A percentile compares a stretch with the other conserved stretches of the same genome.
These are phyloP conservation scores for Lachnellula occidentalis DNA, from an alignment of 2,329 filamentous ascomycete genomes.

Conservation along the genomic window DNA sequence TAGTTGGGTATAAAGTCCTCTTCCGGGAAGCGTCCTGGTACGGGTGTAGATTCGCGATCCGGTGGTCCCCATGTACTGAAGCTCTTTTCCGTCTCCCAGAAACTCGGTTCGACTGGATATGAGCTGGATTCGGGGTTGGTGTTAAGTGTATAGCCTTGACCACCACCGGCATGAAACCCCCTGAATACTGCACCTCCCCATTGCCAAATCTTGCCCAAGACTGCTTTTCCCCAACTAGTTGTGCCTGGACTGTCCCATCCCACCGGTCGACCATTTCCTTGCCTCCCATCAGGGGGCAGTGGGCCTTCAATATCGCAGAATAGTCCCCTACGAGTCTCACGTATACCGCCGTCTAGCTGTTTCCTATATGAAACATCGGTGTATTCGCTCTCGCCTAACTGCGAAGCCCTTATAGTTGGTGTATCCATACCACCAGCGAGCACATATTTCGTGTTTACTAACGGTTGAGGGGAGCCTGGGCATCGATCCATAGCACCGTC, in stretches of 20 bases:
- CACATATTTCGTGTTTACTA: constrained; percentile 46
- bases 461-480: constrained; percentile 34
- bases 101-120: constrained; percentile 3
- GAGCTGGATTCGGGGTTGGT: constrained; percentile 1
- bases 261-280: constrained; percentile 20
- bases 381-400: constrained; percentile 27
- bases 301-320: constrained; percentile 13
- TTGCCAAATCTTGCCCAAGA: constrained; percentile 74
- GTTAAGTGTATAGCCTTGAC: constrained; percentile 52
- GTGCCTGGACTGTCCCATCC: constrained; percentile 18
- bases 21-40: constrained; percentile 50
- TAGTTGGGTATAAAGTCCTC: constrained; percentile 42
- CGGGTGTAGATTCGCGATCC: constrained; percentile 34
- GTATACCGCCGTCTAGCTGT: constrained; percentile 15
- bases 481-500: constrained; percentile 12
- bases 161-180: constrained; percentile 83
- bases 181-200: constrained; percentile 64
- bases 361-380: constrained; percentile 36
- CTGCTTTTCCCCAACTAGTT: constrained; percentile 50
- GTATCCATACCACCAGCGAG: constrained; percentile 46
- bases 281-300: constrained; percentile 12
- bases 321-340: constrained; percentile 1
- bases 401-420: constrained; percentile 31
- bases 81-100: constrained; percentile 14
- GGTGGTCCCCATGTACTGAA: constrained; percentile 1